phyloP scores from a whole-genome alignment of 1,139 yeast species.

The Spathaspora jeffriesii region DNA sequence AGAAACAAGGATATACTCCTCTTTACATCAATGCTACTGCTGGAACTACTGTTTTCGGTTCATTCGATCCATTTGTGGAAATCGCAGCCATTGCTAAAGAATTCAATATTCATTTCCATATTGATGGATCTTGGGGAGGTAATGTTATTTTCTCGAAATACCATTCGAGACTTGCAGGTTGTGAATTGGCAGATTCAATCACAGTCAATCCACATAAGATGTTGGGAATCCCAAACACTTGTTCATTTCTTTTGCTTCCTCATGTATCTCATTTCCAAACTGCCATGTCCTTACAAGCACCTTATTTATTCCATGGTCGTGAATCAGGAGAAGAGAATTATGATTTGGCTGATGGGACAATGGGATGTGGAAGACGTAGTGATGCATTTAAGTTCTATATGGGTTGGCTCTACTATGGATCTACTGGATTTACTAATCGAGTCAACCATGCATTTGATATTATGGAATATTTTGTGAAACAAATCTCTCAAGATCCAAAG shows the following conservation, averaged over 20 bases:
- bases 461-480: slow-evolving; percentile 58
- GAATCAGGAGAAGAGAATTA: slow-evolving; percentile 56
- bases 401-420: slow-evolving; percentile 83
- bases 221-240: slow-evolving; percentile 89
- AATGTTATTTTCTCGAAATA: slow-evolving; percentile 73
- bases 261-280: slow-evolving; percentile 64
- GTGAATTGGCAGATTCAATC: slow-evolving; percentile 71
- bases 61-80: slow-evolving; percentile 67
- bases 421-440: slow-evolving; percentile 53
- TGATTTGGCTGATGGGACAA: slow-evolving; percentile 87
- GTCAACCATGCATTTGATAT: slow-evolving; percentile 73
- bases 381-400: slow-evolving; percentile 79
- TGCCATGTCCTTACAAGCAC: slow-evolving; percentile 78
- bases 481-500: slow-evolving; percentile 30
- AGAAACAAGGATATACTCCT: slow-evolving; percentile 62
- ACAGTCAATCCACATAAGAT: slow-evolving; percentile 88
- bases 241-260: slow-evolving; percentile 77
- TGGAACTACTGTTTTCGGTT: slow-evolving; percentile 88
- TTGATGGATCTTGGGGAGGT: slow-evolving; percentile 95
- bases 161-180: slow-evolving; percentile 52
- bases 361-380: slow-evolving; percentile 91
- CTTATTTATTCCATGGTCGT: slow-evolving; percentile 76
- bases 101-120: slow-evolving; percentile 70
- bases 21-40: slow-evolving; percentile 82
- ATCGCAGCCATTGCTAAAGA: slow-evolving; percentile 56